Percentiles rank a stretch among this genome's conserved stretches.
Evolutionary conservation across 192 early-diverging fungal species (phyloP).

Genomic region (Geranomyces variabilis): DNA sequence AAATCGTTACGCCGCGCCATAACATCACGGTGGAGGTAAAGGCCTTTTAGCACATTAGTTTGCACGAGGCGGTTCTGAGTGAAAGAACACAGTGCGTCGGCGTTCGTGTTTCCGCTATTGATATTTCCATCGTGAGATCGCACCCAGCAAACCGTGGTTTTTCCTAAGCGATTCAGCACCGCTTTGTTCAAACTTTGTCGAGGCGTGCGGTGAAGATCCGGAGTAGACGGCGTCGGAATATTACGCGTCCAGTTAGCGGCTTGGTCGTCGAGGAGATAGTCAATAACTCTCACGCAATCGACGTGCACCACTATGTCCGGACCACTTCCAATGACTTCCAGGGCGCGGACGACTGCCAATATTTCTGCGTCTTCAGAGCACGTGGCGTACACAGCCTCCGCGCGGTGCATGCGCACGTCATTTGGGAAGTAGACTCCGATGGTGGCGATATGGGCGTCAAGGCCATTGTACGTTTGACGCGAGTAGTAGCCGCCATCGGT

Average conservation of each 20-base stretch:
- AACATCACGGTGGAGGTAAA: too few relatives aligned
- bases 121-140: background rate
- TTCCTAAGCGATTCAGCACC: background rate
- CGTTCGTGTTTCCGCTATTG: background rate
- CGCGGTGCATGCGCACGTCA: background rate
- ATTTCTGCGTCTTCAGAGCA: background rate
- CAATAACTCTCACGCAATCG: background rate
- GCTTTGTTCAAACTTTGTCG: background rate
- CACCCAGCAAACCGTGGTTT: background rate
- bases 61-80: too few relatives aligned
- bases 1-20: too few relatives aligned
- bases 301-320: background rate
- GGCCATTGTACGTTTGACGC: background rate
- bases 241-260: background rate
- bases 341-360: background rate
- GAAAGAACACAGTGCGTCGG: background rate
- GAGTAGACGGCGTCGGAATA: background rate
- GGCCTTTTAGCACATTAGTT: too few relatives aligned
- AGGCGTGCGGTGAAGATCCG: background rate
- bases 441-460: background rate
- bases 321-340: background rate
- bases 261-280: background rate
- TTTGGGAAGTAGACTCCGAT: slow-evolving; percentile 13
- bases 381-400: background rate
- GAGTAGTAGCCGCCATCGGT: background rate